Percentiles rank a stretch among this genome's conserved stretches.
Conservation (phyloP, 2,329 filamentous ascomycete species). For the Ceratocystis albifundus region DNA sequence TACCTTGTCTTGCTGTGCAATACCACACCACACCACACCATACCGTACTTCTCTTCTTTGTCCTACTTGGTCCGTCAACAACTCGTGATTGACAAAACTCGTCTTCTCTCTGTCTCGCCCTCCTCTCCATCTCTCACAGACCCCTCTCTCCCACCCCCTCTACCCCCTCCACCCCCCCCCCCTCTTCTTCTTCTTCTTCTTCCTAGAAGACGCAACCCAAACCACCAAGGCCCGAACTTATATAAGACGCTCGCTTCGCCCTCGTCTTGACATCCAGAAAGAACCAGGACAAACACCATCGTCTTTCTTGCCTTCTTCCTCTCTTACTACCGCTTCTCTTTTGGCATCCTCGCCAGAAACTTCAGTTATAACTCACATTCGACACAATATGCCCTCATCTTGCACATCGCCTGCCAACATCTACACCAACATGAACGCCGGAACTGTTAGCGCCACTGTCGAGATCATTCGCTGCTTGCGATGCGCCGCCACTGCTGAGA, state of each 20-base stretch:
- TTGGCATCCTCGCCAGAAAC: not conserved
- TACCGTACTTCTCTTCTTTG: not conserved
- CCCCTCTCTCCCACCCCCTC: no score
- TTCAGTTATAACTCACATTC: not conserved
- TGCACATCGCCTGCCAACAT: constrained; percentile 29
- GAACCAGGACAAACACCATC: not conserved
- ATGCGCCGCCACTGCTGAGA: constrained; percentile 48
- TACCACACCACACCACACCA: not conserved
- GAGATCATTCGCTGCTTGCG: constrained; percentile 52
- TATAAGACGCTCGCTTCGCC: not conserved
- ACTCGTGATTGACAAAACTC: not conserved
- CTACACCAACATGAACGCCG: constrained; percentile 39
- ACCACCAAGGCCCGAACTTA: not conserved
- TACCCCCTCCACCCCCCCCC: not conserved
- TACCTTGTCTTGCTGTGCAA: constrained; percentile 12
- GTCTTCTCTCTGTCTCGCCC: not conserved
- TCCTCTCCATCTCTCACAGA: no score
- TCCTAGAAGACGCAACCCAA: not conserved
- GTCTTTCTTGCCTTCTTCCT: not conserved
- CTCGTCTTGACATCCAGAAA: not conserved
- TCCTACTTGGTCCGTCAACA: not conserved
- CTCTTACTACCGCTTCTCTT: not conserved
- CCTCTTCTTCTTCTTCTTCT: not conserved
- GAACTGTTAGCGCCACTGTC: constrained; percentile 40
- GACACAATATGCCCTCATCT: constrained; percentile 34